Conservation (phyloP, 495 filamentous ascomycete species). For the Schizothecium vesticola region DNA sequence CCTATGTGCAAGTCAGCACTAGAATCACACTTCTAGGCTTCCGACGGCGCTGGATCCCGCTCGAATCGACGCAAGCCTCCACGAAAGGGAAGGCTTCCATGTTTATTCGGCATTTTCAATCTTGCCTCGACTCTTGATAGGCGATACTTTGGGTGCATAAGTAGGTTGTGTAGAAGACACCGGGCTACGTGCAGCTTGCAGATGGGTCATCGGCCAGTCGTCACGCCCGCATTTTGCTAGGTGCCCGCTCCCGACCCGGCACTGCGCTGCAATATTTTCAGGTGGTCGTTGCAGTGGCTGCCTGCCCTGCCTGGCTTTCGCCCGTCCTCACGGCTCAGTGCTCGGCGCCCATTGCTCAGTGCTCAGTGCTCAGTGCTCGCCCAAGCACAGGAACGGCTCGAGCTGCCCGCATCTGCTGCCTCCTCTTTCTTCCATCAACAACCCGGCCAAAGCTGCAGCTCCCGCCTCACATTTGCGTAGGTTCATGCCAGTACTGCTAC, state of each 20-base stretch:
- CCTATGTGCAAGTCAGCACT: background rate
- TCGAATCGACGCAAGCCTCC: background rate
- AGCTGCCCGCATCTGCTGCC: background rate
- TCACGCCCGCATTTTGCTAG: background rate
- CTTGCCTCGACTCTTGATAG: background rate
- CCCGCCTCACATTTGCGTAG: slow-evolving; percentile 4
- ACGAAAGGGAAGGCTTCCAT: background rate
- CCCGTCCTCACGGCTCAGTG: background rate
- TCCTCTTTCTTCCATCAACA: background rate
- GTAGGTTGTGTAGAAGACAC: background rate
- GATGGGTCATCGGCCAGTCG: slow-evolving; percentile 8
- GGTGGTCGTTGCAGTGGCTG: background rate
- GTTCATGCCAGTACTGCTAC: background rate
- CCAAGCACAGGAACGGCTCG: background rate
- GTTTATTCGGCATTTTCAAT: background rate
- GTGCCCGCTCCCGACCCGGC: background rate
- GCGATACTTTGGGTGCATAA: background rate
- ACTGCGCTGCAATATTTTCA: background rate
- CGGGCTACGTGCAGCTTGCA: slow-evolving; percentile 1
- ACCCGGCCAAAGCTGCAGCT: slow-evolving; percentile 1
- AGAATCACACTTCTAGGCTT: background rate
- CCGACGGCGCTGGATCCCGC: background rate
- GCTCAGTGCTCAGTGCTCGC: background rate
- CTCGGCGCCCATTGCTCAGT: too few relatives aligned
- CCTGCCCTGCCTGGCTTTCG: slow-evolving; percentile 8